Evolutionary conservation across 2,329 filamentous ascomycete species (phyloP).

Genomic region (Fusarium veterinarium): DNA sequence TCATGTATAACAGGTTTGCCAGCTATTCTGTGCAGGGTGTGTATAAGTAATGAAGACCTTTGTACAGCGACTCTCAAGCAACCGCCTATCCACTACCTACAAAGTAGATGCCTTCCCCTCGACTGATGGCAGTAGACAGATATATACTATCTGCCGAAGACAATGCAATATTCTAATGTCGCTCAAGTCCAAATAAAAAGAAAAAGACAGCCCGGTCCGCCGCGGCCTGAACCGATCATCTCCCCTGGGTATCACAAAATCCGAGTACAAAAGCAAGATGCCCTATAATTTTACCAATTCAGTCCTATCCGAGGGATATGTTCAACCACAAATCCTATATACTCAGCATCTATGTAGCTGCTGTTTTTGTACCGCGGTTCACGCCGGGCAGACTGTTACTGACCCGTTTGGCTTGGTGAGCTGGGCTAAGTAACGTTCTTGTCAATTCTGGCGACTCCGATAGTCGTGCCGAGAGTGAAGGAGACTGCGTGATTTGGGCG

Average conservation of each 20-base stretch:
- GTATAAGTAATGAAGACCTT: constrained; percentile 34
- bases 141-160: constrained; percentile 19
- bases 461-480: constrained; percentile 42
- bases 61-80: constrained; percentile 41
- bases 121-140: constrained; percentile 21
- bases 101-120: constrained; percentile 31
- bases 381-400: constrained; percentile 45
- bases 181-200: constrained; percentile 37
- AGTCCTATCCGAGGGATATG: constrained; percentile 24
- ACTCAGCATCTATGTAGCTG: constrained; percentile 45
- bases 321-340: constrained; percentile 18
- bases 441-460: constrained; percentile 60
- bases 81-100: constrained; percentile 24
- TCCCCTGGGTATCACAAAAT: constrained; percentile 55
- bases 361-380: constrained; percentile 51
- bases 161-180: constrained; percentile 29
- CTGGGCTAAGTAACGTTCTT: constrained; percentile 50
- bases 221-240: constrained; percentile 42
- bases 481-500: constrained; percentile 42
- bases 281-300: constrained; percentile 40
- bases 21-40: constrained; percentile 33
- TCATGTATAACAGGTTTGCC: constrained; percentile 41
- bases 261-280: constrained; percentile 45
- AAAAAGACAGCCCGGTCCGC: constrained; percentile 37
- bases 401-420: constrained; percentile 50